Conservation (phyloP, 805 yeast genomes). For the Hanseniaspora guilliermondii region DNA sequence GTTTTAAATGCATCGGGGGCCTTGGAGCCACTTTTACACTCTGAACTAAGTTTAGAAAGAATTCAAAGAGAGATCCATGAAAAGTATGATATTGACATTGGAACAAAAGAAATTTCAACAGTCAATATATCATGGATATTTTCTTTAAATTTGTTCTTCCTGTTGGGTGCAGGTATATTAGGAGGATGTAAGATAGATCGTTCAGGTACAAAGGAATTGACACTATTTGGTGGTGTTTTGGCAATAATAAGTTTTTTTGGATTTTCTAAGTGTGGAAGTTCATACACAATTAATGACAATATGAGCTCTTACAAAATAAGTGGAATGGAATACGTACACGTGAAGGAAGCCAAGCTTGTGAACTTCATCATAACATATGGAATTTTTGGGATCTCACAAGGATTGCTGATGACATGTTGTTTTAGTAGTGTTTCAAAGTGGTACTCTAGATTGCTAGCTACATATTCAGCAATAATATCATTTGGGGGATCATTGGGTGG, state of each 20-base stretch:
- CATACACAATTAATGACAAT: neutral
- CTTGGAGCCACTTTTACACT: slow-evolving; percentile 43
- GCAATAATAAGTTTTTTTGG: slow-evolving; percentile 33
- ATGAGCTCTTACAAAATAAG: neutral
- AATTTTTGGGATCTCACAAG: slow-evolving; percentile 34
- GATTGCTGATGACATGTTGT: slow-evolving; percentile 34
- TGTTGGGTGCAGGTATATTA: slow-evolving; percentile 28
- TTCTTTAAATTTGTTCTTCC: slow-evolving; percentile 24
- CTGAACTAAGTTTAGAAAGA: neutral
- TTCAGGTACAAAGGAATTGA: slow-evolving; percentile 32
- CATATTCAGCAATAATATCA: slow-evolving; percentile 37
- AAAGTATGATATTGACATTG: neutral
- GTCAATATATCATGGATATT: slow-evolving; percentile 49
- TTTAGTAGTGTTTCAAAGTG: slow-evolving; percentile 36
- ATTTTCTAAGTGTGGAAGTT: slow-evolving; percentile 30
- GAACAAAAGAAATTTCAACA: slow-evolving; percentile 17
- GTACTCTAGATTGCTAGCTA: slow-evolving; percentile 33
- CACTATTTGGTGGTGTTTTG: slow-evolving; percentile 30
- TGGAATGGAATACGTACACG: neutral
- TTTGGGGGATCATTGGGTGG: slow-evolving; percentile 45
- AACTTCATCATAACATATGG: slow-evolving; percentile 33
- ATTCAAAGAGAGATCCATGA: neutral
- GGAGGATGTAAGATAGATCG: slow-evolving; percentile 38
- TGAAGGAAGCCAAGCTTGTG: slow-evolving; percentile 25
- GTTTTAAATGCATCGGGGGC: slow-evolving; percentile 48